Evolutionary conservation across 352 stramenopile genomes (phyloP).

Genomic region (Sclerospora graminicola): DNA sequence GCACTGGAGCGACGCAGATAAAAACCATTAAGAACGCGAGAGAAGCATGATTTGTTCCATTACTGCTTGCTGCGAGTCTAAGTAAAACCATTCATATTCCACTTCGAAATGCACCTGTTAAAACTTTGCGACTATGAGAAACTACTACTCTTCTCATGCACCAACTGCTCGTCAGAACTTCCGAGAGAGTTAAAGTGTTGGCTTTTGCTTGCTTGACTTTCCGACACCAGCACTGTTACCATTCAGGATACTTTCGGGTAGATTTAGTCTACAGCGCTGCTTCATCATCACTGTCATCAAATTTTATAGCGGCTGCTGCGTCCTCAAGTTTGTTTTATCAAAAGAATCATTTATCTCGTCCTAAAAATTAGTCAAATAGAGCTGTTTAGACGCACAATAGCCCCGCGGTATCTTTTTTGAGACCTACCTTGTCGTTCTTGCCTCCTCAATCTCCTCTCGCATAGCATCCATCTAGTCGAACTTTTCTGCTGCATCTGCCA

Average conservation of each 20-base stretch:
- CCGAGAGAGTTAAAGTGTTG: constrained; percentile 30
- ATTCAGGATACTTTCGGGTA: constrained; percentile 14
- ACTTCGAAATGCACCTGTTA: constrained; percentile 30
- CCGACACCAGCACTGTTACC: constrained; percentile 13
- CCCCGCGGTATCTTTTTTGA: neutral
- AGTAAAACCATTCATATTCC: constrained; percentile 78
- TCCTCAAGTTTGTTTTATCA: constrained; percentile 75
- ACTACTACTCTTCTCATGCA: constrained; percentile 23
- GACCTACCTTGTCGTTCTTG: constrained; percentile 23
- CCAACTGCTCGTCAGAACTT: constrained; percentile 8
- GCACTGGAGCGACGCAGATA: too few species aligned
- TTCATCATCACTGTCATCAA: constrained; percentile 75
- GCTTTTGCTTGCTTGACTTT: constrained; percentile 9
- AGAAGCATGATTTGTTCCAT: too few species aligned
- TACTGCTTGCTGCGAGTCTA: constrained; percentile 79
- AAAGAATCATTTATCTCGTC: constrained; percentile 41
- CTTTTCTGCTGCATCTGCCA: constrained; percentile 67
- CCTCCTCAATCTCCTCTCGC: constrained; percentile 37
- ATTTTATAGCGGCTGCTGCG: constrained; percentile 57
- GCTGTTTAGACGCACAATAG: neutral
- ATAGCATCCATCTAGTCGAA: constrained; percentile 83
- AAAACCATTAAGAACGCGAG: too few species aligned
- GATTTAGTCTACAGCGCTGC: constrained; percentile 53
- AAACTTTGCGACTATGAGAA: constrained; percentile 20
- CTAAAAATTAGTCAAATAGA: constrained; percentile 8